Conservation (phyloP, 2,329 filamentous ascomycete genomes). For the Fusarium nygamai region DNA sequence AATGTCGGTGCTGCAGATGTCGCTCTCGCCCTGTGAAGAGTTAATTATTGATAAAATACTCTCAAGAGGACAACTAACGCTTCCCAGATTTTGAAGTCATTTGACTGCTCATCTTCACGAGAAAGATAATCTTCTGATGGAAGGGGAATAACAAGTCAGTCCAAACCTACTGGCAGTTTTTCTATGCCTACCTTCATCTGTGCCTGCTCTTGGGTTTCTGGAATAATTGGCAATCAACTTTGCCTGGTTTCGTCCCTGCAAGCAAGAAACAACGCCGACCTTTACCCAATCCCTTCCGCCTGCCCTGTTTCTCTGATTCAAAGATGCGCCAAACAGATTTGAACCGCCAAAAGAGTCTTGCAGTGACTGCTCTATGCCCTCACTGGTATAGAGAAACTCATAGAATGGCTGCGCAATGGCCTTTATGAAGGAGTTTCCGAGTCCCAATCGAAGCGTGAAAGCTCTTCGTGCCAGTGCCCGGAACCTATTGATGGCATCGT, state of each 20-base stretch:
- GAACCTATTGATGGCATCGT: neutral
- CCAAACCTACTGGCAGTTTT: accelerated
- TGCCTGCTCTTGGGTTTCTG: neutral
- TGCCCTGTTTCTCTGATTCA: neutral
- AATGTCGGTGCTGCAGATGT: slow-evolving; percentile 13
- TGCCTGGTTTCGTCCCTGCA: neutral
- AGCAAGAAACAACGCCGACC: slow-evolving; percentile 16
- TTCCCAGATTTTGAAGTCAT: slow-evolving; percentile 19
- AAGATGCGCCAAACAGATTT: neutral
- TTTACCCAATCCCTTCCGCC: slow-evolving; percentile 2
- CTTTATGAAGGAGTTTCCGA: neutral
- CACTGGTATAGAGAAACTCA: slow-evolving; percentile 3
- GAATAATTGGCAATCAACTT: slow-evolving; percentile 21
- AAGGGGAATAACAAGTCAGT: neutral
- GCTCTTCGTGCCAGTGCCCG: neutral
- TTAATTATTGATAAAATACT: neutral
- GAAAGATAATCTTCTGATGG: slow-evolving; percentile 2
- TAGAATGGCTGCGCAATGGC: slow-evolving; percentile 12
- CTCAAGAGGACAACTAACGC: neutral
- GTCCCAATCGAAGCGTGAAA: neutral
- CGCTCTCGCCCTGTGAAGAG: slow-evolving; percentile 11
- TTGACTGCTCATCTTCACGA: neutral
- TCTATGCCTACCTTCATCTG: neutral
- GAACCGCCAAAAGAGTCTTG: neutral
- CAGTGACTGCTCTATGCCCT: neutral